Base-by-base conservation (phyloP, 139 green algal species). In the Limnomonas spitsbergensis region DNA sequence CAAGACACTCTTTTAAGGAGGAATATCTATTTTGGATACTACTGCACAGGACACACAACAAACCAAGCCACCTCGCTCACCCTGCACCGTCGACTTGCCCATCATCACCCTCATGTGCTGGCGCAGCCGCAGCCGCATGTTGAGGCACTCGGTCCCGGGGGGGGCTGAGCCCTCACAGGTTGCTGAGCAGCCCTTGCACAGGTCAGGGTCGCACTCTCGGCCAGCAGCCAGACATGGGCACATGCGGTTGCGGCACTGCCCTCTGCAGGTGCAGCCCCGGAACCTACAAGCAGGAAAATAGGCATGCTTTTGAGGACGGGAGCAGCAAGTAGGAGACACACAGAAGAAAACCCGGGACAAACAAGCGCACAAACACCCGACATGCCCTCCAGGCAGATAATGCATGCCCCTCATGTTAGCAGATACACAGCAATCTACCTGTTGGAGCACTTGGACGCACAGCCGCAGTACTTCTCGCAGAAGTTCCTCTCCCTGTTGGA, bases 181-280 rank as follows among this genome's bases (percentile, higher is more conserved):
- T n/a, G 76, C 14, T 0, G 40, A 53, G 72, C 80, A 86, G 78
- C 73, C 76, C 31, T 34, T 53, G 83, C 40, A 97, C 9, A 98
- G 73, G 72, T 97, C 91, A 4, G 94, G 93, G 81, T 97, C 94
- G 79, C 94, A 98, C 83, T 98, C 94, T 3, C 90, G 72, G 9
- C 84, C 85, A 6, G 94, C 93, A 7, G 90, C 90, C 36, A 90
- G 61, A 82, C 94, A 98, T 66, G 94, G 88, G 84, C 94, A 98
- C 38, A 32, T 14, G 61, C 84, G 80, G 38, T 36, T 90, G 67
- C 77, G 74, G 78, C 87, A 91, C n/a, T 76, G 40, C 1, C 52
- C 69, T 31, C 73, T 86, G 86, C 94, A 98, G 6, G 54, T 79
- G 90, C 93, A 97, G 38, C 94, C 94, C n/a, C 40, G 31, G 66